Evolutionary conservation across 2,329 filamentous ascomycete genomes (phyloP).

Genomic region (Claviceps quebecensis): DNA sequence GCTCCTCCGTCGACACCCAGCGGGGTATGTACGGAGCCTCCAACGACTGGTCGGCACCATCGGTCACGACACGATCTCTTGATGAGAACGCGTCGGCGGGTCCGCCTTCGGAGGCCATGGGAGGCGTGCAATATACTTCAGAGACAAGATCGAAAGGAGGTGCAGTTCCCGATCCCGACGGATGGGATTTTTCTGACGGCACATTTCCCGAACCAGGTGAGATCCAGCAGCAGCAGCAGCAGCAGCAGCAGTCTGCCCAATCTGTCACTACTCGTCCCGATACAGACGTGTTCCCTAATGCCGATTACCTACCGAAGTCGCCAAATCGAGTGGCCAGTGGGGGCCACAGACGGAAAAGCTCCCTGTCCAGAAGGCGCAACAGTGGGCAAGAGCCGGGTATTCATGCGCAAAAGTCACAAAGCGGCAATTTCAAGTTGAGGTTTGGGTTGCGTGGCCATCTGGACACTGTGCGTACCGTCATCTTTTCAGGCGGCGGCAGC

Average conservation of each 20-base stretch:
- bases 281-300: constrained; percentile 73
- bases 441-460: constrained; percentile 87
- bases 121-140: constrained; percentile 25
- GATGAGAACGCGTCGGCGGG: constrained; percentile 20
- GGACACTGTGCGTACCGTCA: constrained; percentile 84
- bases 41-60: constrained; percentile 21
- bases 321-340: constrained; percentile 54
- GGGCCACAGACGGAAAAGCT: constrained; percentile 62
- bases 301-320: constrained; percentile 69
- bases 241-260: constrained; percentile 20
- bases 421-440: constrained; percentile 73
- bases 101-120: constrained; percentile 24
- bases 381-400: constrained; percentile 50
- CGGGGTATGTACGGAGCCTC: constrained; percentile 24
- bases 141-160: constrained; percentile 33
- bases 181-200: constrained; percentile 86
- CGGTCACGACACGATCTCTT: constrained; percentile 19
- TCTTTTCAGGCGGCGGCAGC: constrained; percentile 92
- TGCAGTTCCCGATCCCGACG: constrained; percentile 46
- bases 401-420: constrained; percentile 48
- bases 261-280: constrained; percentile 54
- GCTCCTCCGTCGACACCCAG: constrained; percentile 36
- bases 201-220: constrained; percentile 43
- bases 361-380: constrained; percentile 57
- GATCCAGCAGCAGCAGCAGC: constrained; percentile 20